Conservation (phyloP, 345 rosid species). For the Moringa oleifera region DNA sequence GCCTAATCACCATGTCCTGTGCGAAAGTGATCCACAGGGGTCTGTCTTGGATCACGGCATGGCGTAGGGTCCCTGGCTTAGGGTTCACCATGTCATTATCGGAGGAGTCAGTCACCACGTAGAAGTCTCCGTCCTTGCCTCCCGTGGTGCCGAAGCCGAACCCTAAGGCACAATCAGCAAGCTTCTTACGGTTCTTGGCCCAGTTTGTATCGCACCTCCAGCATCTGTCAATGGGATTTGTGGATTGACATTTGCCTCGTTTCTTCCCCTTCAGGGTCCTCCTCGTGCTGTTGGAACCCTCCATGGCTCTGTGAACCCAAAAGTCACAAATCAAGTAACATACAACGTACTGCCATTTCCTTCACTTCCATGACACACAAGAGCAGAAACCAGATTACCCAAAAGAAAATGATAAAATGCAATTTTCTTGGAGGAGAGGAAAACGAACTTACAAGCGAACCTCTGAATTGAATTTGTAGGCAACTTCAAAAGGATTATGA, state of each 20-base stretch:
- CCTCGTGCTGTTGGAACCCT: slow-evolving; percentile 23
- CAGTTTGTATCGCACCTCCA: slow-evolving; percentile 54
- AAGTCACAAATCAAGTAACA: too few relatives aligned
- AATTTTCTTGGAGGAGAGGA: not conserved
- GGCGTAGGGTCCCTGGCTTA: slow-evolving; percentile 66
- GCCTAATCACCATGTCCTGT: slow-evolving; percentile 53
- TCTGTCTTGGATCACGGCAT: slow-evolving; percentile 54
- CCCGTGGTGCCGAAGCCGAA: slow-evolving; percentile 65
- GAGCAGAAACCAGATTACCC: too few relatives aligned
- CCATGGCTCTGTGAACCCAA: not conserved
- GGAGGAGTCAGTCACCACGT: slow-evolving; percentile 48
- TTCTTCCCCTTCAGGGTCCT: slow-evolving; percentile 12
- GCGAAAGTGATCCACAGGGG: slow-evolving; percentile 81
- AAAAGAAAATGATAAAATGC: too few relatives aligned
- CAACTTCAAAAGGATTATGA: slow-evolving; percentile 27
- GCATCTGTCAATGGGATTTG: slow-evolving; percentile 61
- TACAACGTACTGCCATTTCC: too few relatives aligned
- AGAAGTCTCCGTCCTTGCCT: slow-evolving; percentile 46
- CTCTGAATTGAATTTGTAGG: not conserved
- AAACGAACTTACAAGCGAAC: not conserved
- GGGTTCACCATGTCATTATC: slow-evolving; percentile 52
- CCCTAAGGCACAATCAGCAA: slow-evolving; percentile 60
- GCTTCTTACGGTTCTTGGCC: slow-evolving; percentile 41
- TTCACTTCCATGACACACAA: too few relatives aligned
- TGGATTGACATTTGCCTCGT: slow-evolving; percentile 31